Base-by-base conservation (phyloP, 352 stramenopile species). In the Aphanomyces stellatus region DNA sequence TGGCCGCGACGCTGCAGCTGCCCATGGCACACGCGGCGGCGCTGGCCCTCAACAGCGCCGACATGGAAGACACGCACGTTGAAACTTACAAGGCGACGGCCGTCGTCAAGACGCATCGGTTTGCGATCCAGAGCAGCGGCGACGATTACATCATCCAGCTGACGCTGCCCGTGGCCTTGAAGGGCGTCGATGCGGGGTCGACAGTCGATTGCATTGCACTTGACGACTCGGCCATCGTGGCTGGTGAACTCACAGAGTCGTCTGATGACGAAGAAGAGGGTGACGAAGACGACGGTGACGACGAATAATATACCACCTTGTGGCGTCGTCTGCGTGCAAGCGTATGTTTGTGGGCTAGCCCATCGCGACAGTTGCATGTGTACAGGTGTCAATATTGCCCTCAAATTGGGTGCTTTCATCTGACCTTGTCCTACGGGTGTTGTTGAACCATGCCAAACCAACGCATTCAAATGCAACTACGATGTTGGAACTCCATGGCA, bases 101-200 rank as follows among this genome's bases (percentile, higher is more conserved):
- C 27, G 27, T 66, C 2, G 51, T 69, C 8, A 53, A 48, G n/a
- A 64, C 66, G 10, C 60, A 71, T 19, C 60, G 60, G 15, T 67
- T 49, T 49, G 69, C 31, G 4, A 56, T 72, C 56, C 59, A 68
- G 24, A 51, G 25, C 33, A 43, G 41, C 6, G 62, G 35, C 24
- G 65, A 72, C 6, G 72, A 74, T 19, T 71, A 56, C 11, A 70
- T 72, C 53, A 72, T 49, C 57, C 71, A 67, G 27, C 59, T 78
- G 33, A 60, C 70, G 17, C 53, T 78, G 40, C 71, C 70, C 10
- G 72, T 73, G n/a, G 61, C 37, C 40, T 48, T 76, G 15, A 68
- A 67, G 2, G 53, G 72, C 17, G 57, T 65, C 19, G 62, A 70
- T 17, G 65, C 61, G 37, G 63, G 46, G 2, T 33, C 72, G 17